Conservation (phyloP, 352 stramenopile species). For the Globisporangium splendens region DNA sequence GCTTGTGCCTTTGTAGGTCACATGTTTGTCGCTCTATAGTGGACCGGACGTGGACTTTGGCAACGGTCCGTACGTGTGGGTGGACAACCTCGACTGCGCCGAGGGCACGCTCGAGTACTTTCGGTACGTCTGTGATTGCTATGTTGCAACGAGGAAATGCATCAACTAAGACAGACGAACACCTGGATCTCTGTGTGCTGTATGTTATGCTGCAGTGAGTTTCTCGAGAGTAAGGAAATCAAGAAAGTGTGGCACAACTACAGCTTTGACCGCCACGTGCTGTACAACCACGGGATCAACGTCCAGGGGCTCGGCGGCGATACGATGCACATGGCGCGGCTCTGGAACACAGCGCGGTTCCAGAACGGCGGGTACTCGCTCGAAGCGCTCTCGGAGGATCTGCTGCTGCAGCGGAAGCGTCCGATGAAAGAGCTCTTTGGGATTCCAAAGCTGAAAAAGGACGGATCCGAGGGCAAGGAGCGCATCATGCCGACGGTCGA, state of each 20-base stretch:
- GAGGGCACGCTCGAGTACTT: slow-evolving; percentile 81
- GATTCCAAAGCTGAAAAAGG: slow-evolving; percentile 93
- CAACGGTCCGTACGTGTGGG: slow-evolving; percentile 88
- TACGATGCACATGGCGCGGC: slow-evolving; percentile 99
- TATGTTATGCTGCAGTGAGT: slow-evolving; percentile 47
- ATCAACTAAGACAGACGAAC: no score
- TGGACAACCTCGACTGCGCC: slow-evolving; percentile 91
- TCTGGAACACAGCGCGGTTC: slow-evolving; percentile 84
- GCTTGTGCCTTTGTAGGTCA: slow-evolving; percentile 58
- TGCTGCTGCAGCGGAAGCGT: slow-evolving; percentile 87
- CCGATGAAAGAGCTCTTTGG: slow-evolving; percentile 98
- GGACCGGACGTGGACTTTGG: slow-evolving; percentile 96
- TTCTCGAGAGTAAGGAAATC: slow-evolving; percentile 88
- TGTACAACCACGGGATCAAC: slow-evolving; percentile 97
- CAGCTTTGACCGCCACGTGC: slow-evolving; percentile 98
- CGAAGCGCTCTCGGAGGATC: slow-evolving; percentile 89
- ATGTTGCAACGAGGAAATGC: neutral
- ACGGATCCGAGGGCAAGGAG: slow-evolving; percentile 91
- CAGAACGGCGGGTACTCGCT: slow-evolving; percentile 93
- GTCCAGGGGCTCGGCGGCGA: slow-evolving; percentile 92
- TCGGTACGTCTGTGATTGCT: slow-evolving; percentile 18
- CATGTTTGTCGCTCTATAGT: slow-evolving; percentile 96
- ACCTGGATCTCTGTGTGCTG: neutral
- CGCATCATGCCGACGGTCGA: slow-evolving; percentile 71
- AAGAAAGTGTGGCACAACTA: slow-evolving; percentile 99